phyloP scores from a whole-genome alignment of 495 filamentous ascomycete species.

The Tetracladium marchalianum region DNA sequence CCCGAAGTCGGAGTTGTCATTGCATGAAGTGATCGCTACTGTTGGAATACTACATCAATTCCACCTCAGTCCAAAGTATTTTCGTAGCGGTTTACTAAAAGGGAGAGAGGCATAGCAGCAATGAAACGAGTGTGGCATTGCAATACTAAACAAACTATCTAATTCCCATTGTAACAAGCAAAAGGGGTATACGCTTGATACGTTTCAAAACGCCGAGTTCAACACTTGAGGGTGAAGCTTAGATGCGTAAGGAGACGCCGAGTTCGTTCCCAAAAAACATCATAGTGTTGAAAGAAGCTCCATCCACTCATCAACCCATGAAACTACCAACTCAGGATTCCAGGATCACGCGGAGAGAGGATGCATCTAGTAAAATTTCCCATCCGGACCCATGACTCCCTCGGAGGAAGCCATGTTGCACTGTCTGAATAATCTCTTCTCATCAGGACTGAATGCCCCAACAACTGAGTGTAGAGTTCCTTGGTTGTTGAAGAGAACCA shows the following conservation, averaged over 20 bases:
- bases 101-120: too few relatives aligned
- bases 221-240: slow-evolving; percentile 11
- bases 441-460: slow-evolving; percentile 59
- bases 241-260: slow-evolving; percentile 19
- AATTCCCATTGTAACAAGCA: slow-evolving; percentile 6
- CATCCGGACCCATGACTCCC: slow-evolving; percentile 37
- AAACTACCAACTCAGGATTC: slow-evolving; percentile 1
- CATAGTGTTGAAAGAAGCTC: neutral
- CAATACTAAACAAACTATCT: too few relatives aligned
- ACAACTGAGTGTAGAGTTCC: slow-evolving; percentile 64
- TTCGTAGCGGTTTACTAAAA: too few relatives aligned
- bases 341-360: slow-evolving; percentile 1
- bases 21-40: too few relatives aligned
- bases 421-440: slow-evolving; percentile 63
- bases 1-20: too few relatives aligned
- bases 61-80: too few relatives aligned
- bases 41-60: too few relatives aligned
- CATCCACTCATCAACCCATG: neutral
- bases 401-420: slow-evolving; percentile 60
- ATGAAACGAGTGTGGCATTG: too few relatives aligned
- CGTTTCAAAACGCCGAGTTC: slow-evolving; percentile 21
- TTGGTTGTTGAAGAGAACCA: slow-evolving; percentile 66
- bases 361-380: slow-evolving; percentile 11
- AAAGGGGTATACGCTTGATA: slow-evolving; percentile 23
- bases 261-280: slow-evolving; percentile 18